phyloP scores from a whole-genome alignment of 1,139 yeast species.

The Komagataea norvegica region DNA sequence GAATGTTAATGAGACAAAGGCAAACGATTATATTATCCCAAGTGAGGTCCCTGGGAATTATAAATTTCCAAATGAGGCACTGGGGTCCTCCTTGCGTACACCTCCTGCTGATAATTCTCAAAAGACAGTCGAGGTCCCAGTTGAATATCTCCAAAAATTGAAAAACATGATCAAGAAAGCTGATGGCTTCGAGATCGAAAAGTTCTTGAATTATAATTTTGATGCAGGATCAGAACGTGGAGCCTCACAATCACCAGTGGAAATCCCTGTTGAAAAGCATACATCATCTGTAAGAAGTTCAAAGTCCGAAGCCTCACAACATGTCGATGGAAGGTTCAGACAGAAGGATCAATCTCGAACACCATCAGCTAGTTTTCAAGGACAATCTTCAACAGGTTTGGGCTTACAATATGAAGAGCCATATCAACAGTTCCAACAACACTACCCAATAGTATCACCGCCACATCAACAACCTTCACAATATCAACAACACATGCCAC shows the following conservation, averaged over 20 bases:
- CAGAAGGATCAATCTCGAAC: too few species aligned
- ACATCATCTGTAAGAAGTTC: too few species aligned
- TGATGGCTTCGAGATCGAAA: conserved; percentile 21
- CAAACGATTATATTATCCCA: conserved; percentile 26
- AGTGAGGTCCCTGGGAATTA: conserved; percentile 39
- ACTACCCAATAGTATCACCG: neutral
- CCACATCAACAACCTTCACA: neutral
- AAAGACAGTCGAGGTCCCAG: conserved; percentile 36
- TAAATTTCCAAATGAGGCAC: conserved; percentile 45
- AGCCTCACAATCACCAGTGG: neutral
- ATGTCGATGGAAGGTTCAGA: too few species aligned
- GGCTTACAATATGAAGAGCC: conserved; percentile 7
- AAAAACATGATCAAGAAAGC: conserved; percentile 21
- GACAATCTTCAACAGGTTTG: conserved; percentile 2
- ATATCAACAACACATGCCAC: conserved; percentile 9
- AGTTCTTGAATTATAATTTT: conserved; percentile 17
- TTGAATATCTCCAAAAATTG: conserved; percentile 42
- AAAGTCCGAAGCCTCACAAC: too few species aligned
- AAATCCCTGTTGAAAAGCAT: neutral
- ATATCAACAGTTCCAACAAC: neutral
- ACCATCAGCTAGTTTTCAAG: neutral
- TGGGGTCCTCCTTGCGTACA: conserved; percentile 22
- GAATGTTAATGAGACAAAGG: conserved; percentile 1
- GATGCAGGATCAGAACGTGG: conserved; percentile 6
- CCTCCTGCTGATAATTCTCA: conserved; percentile 3